These are phyloP conservation scores for Emergomyces africanus DNA, from an alignment of 2,329 filamentous ascomycete species.

Conservation along the genomic window DNA sequence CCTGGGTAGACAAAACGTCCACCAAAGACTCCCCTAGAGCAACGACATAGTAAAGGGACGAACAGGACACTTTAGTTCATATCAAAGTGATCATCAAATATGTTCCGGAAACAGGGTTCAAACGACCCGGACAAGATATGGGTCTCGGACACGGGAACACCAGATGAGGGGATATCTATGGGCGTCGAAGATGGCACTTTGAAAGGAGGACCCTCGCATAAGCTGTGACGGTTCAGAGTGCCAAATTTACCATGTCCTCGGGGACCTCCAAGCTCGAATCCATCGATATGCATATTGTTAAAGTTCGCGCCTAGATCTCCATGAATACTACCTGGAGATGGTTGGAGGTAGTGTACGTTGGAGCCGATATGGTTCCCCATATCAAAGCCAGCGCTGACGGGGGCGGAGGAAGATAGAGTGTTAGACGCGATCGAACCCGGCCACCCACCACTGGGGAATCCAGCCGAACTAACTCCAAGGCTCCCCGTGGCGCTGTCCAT, in stretches of 20 bases:
- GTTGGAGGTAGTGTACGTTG: conserved; percentile 26
- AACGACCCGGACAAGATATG: neutral
- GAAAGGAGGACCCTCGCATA: neutral
- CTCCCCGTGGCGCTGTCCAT: conserved; percentile 21
- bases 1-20: neutral
- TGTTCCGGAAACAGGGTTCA: neutral
- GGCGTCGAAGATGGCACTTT: neutral
- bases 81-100: conserved; percentile 3
- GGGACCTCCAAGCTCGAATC: conserved; percentile 1
- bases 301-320: conserved; percentile 22
- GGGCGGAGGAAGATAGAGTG: conserved; percentile 20
- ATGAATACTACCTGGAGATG: conserved; percentile 20
- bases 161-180: neutral
- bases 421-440: neutral
- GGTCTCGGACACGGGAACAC: neutral
- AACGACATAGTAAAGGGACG: neutral
- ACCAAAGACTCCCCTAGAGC: neutral
- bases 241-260: neutral
- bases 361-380: conserved; percentile 27
- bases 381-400: conserved; percentile 18
- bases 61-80: neutral
- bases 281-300: conserved; percentile 16
- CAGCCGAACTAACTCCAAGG: conserved; percentile 19
- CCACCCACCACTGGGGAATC: conserved; percentile 19
- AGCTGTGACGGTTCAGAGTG: neutral